These are phyloP conservation scores for Auxenochlorella protothecoides DNA, from an alignment of 139 green algal species.

Conservation along the genomic window DNA sequence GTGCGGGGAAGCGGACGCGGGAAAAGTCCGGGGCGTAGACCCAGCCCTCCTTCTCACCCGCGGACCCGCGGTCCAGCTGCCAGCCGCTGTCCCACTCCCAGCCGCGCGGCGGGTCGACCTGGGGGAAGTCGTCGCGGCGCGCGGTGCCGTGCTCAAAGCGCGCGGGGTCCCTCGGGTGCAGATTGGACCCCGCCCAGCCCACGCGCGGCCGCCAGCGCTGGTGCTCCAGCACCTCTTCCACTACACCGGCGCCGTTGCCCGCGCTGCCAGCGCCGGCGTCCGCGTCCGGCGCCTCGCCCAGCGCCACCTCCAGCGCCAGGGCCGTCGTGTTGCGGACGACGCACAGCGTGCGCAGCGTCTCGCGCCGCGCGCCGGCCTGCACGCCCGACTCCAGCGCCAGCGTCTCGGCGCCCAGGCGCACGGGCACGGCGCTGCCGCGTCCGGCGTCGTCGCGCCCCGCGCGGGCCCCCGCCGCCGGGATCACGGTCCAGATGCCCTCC, in stretches of 20 bases:
- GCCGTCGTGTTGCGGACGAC: conserved; percentile 55
- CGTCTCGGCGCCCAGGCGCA: conserved; percentile 6
- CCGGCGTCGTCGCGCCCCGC: not conserved
- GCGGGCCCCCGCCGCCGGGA: conserved; percentile 8
- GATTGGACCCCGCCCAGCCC: conserved; percentile 12
- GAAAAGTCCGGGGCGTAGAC: conserved; percentile 23
- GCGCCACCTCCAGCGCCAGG: conserved; percentile 48
- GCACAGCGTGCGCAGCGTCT: conserved; percentile 58
- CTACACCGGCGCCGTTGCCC: conserved; percentile 15
- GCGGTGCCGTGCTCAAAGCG: not conserved
- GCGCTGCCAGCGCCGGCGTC: conserved; percentile 23
- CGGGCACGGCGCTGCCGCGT: not conserved
- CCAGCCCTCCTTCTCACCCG: conserved; percentile 60
- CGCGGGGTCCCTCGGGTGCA: not conserved
- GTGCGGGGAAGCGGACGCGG: not conserved
- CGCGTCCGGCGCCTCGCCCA: conserved; percentile 29
- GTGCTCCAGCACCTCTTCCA: conserved; percentile 80
- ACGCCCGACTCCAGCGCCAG: conserved; percentile 49
- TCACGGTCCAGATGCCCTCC: conserved; percentile 10
- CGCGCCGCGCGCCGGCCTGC: conserved; percentile 32
- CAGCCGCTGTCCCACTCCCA: conserved; percentile 70
- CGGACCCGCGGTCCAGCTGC: conserved; percentile 39
- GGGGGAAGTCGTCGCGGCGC: not conserved
- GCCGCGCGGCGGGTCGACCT: conserved; percentile 17
- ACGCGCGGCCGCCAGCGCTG: conserved; percentile 34